phyloP scores from a whole-genome alignment of 1,284 basidiomycete genomes.

The Irpex rosettiformis region DNA sequence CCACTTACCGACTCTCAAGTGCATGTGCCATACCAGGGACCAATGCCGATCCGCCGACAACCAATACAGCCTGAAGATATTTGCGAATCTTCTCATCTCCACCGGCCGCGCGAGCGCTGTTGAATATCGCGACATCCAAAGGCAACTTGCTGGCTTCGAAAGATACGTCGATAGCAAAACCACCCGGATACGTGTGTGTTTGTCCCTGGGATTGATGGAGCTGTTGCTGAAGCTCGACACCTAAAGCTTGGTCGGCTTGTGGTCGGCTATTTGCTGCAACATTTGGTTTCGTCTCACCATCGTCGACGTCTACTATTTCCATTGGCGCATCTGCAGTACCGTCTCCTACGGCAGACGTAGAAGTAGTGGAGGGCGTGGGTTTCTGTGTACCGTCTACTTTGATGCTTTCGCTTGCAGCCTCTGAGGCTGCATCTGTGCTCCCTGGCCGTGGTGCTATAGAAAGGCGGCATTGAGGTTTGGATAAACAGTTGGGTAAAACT shows the following conservation, averaged over 20 bases:
- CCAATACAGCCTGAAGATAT: constrained; percentile 84
- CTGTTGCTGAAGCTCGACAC: constrained; percentile 14
- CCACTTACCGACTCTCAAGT: constrained; percentile 68
- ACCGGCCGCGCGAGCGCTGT: constrained; percentile 81
- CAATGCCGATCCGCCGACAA: constrained; percentile 81
- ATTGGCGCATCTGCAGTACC: constrained; percentile 12
- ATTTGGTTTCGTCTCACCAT: constrained; percentile 13
- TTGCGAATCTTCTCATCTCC: constrained; percentile 90
- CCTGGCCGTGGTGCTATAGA: not conserved
- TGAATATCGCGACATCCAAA: constrained; percentile 92
- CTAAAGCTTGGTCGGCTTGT: not conserved
- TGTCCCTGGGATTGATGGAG: constrained; percentile 1
- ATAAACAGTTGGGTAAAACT: not conserved
- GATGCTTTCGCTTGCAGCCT: not conserved
- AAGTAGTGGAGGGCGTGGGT: not conserved
- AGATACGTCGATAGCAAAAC: constrained; percentile 64
- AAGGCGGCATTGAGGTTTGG: not conserved
- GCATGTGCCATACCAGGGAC: constrained; percentile 77
- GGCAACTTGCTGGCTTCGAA: constrained; percentile 90
- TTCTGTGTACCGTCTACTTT: not conserved
- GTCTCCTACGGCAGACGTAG: constrained; percentile 4
- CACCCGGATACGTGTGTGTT: constrained; percentile 18
- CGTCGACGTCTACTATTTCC: constrained; percentile 18
- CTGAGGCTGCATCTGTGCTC: not conserved
- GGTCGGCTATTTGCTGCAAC: not conserved